Conservation (phyloP, 192 early-diverging fungal species). For the Kickxella alabastrina region DNA sequence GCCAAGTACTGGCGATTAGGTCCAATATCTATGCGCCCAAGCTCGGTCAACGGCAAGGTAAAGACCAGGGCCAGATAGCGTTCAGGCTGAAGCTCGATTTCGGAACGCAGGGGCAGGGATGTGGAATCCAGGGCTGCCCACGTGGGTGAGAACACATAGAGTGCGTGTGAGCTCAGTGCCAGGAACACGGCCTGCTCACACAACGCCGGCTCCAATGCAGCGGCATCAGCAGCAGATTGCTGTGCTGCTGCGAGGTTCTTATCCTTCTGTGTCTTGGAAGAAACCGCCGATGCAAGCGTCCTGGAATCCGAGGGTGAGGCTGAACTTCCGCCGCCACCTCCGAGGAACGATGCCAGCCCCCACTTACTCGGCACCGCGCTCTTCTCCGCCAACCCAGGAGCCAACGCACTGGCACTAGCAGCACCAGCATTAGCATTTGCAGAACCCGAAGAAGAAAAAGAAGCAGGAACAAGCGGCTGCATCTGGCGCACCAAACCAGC, state of each 20-base stretch:
- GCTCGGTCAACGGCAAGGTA: conserved; percentile 20
- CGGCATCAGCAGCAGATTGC: conserved; percentile 3
- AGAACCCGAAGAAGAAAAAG: background rate
- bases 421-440: background rate
- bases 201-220: conserved; percentile 12
- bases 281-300: background rate
- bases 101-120: conserved; percentile 2
- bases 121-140: conserved; percentile 15
- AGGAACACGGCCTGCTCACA: conserved; percentile 44
- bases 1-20: conserved; percentile 51
- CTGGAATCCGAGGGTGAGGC: background rate
- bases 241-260: too few species aligned
- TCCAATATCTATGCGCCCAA: conserved; percentile 51
- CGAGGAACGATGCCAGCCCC: conserved; percentile 35
- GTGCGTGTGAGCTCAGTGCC: conserved; percentile 43
- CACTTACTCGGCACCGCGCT: conserved; percentile 19
- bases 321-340: conserved; percentile 3
- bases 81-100: conserved; percentile 45
- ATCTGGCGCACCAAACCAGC: conserved; percentile 34
- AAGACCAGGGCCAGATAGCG: conserved; percentile 32
- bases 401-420: background rate
- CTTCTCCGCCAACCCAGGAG: too few species aligned
- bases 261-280: too few species aligned
- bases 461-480: conserved; percentile 11
- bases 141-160: conserved; percentile 41